A percentile compares a stretch with the other conserved stretches of the same genome.
Evolutionary conservation across 2,329 filamentous ascomycete genomes (phyloP).

Genomic region (Fusarium sp.): DNA sequence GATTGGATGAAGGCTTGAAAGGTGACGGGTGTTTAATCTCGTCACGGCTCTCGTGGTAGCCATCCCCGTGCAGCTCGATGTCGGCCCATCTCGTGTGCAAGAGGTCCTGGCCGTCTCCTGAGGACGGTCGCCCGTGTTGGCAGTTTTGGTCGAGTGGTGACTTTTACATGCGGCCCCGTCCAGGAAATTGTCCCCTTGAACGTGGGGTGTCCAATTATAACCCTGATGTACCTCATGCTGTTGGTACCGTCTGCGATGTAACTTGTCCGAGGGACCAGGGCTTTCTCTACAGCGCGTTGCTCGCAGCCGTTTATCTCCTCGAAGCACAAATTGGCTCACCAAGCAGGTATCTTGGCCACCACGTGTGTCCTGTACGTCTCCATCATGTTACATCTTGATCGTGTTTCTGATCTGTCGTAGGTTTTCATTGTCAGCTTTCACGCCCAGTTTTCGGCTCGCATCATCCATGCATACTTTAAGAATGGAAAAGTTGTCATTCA

Average conservation of each 20-base stretch:
- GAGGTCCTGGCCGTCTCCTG: not conserved
- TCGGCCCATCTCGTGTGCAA: conserved; percentile 14
- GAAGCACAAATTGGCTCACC: not conserved
- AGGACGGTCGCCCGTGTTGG: not conserved
- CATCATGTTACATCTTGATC: too few species aligned
- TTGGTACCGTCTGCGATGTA: not conserved
- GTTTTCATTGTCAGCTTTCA: conserved; percentile 19
- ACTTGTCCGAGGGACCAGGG: not conserved
- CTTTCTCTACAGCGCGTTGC: not conserved
- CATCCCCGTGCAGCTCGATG: conserved; percentile 24
- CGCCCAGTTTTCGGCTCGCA: conserved; percentile 16
- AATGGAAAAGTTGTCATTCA: conserved; percentile 14
- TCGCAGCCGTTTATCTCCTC: not conserved
- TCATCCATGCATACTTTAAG: conserved; percentile 16
- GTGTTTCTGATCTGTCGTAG: not conserved
- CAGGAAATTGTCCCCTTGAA: not conserved
- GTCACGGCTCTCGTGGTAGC: conserved; percentile 13
- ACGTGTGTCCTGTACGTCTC: not conserved
- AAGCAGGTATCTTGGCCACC: not conserved
- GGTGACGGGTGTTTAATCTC: conserved; percentile 9
- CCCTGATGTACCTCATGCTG: not conserved
- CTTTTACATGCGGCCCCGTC: not conserved
- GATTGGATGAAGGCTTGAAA: not conserved
- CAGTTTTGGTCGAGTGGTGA: not conserved
- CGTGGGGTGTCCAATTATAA: not conserved